A percentile compares a stretch with the other conserved stretches of the same genome.
phyloP scores from a whole-genome alignment of 2,329 filamentous ascomycete genomes.

The Penicillium sp. region DNA sequence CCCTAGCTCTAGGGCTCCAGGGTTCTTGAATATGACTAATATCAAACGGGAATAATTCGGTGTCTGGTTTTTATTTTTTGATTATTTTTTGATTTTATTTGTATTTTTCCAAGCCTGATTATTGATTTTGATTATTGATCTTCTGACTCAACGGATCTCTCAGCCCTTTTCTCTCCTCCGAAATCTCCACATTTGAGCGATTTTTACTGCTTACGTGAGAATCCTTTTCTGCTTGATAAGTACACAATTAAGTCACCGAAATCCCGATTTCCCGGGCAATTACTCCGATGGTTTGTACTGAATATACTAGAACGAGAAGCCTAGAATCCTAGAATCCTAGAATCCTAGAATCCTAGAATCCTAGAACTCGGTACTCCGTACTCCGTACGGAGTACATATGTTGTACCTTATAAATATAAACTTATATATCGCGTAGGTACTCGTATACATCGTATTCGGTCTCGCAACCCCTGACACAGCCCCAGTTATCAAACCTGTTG shows the following conservation, averaged over 20 bases:
- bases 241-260: conserved; percentile 15
- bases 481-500: background rate
- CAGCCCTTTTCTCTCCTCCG: background rate
- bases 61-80: background rate
- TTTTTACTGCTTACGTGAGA: conserved; percentile 13
- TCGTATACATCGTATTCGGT: background rate
- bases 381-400: too few species aligned
- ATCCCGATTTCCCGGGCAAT: conserved; percentile 21
- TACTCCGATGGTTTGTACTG: conserved; percentile 3
- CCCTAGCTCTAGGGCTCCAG: background rate
- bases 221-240: background rate
- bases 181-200: conserved; percentile 9
- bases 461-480: background rate
- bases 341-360: too few species aligned
- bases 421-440: background rate
- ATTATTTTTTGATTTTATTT: background rate
- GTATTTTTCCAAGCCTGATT: too few species aligned
- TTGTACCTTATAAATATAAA: too few species aligned
- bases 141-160: conserved; percentile 15
- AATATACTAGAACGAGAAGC: too few species aligned
- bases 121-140: background rate
- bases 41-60: background rate
- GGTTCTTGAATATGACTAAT: conserved; percentile 3
- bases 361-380: too few species aligned
- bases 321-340: too few species aligned